Evolutionary conservation across 2,329 filamentous ascomycete genomes (phyloP).

Genomic region (Lecanosticta acicola): DNA sequence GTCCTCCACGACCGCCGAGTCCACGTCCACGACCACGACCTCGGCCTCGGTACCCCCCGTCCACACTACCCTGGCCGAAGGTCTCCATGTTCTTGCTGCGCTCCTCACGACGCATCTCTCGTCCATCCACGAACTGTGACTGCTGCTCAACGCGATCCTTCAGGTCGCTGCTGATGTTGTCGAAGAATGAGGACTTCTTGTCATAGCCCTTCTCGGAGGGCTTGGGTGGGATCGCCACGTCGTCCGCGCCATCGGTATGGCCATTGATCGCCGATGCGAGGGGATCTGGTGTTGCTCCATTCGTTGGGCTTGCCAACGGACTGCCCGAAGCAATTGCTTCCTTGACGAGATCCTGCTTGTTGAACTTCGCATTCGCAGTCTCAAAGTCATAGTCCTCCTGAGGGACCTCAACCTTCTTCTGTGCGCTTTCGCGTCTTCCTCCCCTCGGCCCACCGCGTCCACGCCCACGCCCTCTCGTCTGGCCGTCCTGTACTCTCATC

Average conservation of each 20-base stretch:
- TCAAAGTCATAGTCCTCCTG: slow-evolving; percentile 90
- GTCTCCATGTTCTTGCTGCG: slow-evolving; percentile 96
- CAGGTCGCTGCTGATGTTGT: slow-evolving; percentile 93
- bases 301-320: slow-evolving; percentile 47
- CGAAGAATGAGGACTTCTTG: slow-evolving; percentile 87
- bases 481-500: slow-evolving; percentile 51
- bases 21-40: slow-evolving; percentile 76
- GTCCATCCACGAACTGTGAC: slow-evolving; percentile 60
- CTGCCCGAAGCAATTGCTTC: slow-evolving; percentile 78
- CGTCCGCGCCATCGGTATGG: slow-evolving; percentile 31
- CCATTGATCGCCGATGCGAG: slow-evolving; percentile 26
- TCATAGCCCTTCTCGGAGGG: slow-evolving; percentile 62
- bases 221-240: slow-evolving; percentile 41
- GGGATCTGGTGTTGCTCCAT: slow-evolving; percentile 22
- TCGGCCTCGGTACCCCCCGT: slow-evolving; percentile 64
- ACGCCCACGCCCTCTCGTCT: slow-evolving; percentile 39
- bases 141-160: slow-evolving; percentile 66
- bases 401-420: slow-evolving; percentile 70
- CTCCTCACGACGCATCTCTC: slow-evolving; percentile 87
- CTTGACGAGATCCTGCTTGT: slow-evolving; percentile 80
- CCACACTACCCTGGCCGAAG: slow-evolving; percentile 93
- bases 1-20: slow-evolving; percentile 41
- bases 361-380: slow-evolving; percentile 79
- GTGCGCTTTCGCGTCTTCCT: slow-evolving; percentile 30
- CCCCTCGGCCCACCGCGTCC: slow-evolving; percentile 44